Evolutionary conservation across 768 basidiomycete species (phyloP), one percentile per base, ranked within the genome.

Genomic region (Lactarius akahatsu): DNA sequence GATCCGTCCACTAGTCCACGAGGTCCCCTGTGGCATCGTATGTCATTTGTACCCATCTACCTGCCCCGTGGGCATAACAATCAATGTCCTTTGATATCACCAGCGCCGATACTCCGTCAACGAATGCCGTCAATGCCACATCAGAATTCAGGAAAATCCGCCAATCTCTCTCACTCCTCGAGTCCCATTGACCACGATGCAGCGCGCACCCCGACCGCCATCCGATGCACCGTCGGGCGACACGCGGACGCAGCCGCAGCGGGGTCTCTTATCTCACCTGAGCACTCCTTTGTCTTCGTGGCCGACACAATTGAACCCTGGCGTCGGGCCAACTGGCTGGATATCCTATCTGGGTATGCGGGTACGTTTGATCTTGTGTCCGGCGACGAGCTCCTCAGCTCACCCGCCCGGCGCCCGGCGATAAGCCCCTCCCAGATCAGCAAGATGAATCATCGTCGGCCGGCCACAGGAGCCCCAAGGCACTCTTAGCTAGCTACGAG

Each of bases 101-200:
- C 20, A 65, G 63, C n/a, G 43, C 23, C 20, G 61, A 69, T 2
- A 13, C 50, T 23, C 40, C 64, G 1, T 55, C 68, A 0, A 54
- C 65, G 16, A 65, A 64, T 32, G 50, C 63, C 5, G 64, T 69
- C 52, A 70, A 66, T 36, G 59, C 70, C 15, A 70, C 60, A 16
- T 64, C 69, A 15, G 70, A 70, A 13, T 69, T 70, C 32, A 62
- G 62, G 32, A 70, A 66, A 43, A 66, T 70, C 26, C 70, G 70
- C 43, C 70, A 70, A 18, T 70, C 70, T n/a, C 61, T 70, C 5
- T 65, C 68, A n/a, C 61, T 69, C 2, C 68, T 70, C 18, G 70
- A 70, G 45, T 65, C 67, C 57, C 70, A 70, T 32, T 69, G 38
- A 59, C 43, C 23, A 59, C 62, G 23, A 15, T 59, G 40, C 61